Evolutionary conservation across 768 basidiomycete species (phyloP).

Genomic region (Termitomyces sp.): DNA sequence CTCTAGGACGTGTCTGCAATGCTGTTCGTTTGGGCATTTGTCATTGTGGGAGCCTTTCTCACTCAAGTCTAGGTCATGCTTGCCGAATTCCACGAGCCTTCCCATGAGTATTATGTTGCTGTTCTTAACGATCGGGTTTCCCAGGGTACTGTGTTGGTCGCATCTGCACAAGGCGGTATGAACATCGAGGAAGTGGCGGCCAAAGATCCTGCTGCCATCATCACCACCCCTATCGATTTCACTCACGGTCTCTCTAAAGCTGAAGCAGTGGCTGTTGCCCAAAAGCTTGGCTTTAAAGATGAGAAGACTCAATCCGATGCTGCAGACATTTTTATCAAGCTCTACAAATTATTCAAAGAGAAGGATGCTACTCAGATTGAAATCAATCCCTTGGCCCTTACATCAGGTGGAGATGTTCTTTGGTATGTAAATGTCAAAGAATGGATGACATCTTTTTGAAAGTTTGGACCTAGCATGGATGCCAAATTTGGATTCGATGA

Average conservation of each 20-base stretch:
- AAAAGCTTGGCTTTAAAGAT: slow-evolving; percentile 83
- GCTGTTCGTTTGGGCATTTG: slow-evolving; percentile 52
- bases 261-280: slow-evolving; percentile 75
- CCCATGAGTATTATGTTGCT: slow-evolving; percentile 97
- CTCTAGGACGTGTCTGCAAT: slow-evolving; percentile 88
- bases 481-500: slow-evolving; percentile 99
- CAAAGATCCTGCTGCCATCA: slow-evolving; percentile 90
- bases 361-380: slow-evolving; percentile 99
- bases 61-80: slow-evolving; percentile 77
- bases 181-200: slow-evolving; percentile 99
- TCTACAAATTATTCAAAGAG: slow-evolving; percentile 97
- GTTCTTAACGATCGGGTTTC: slow-evolving; percentile 91
- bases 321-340: slow-evolving; percentile 87
- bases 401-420: slow-evolving; percentile 85
- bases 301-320: slow-evolving; percentile 74
- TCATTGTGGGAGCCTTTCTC: not conserved
- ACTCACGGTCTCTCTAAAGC: slow-evolving; percentile 71
- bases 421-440: slow-evolving; percentile 47
- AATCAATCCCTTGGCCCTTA: slow-evolving; percentile 96
- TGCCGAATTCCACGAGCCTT: slow-evolving; percentile 88
- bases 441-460: not conserved
- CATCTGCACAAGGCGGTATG: slow-evolving; percentile 96
- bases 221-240: slow-evolving; percentile 89
- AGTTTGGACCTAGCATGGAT: slow-evolving; percentile 75
- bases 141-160: slow-evolving; percentile 88